These are phyloP conservation scores for Micractinium sp. DNA, from an alignment of 139 green algal genomes.

Conservation along the genomic window DNA sequence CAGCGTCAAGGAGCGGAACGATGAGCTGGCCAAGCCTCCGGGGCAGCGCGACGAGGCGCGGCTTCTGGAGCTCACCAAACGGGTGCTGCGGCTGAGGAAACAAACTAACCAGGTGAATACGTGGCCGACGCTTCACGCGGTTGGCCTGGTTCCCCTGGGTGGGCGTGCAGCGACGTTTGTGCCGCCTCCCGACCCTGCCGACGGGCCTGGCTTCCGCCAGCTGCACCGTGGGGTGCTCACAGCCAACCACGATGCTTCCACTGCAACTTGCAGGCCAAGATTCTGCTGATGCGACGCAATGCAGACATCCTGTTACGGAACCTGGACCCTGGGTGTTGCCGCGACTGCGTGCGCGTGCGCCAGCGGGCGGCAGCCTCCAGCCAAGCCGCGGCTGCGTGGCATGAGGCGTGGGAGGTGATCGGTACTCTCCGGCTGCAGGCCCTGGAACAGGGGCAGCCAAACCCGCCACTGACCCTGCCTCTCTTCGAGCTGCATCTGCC, in stretches of 20 bases:
- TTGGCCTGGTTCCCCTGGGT: not conserved
- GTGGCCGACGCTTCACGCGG: not conserved
- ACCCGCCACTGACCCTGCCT: not conserved
- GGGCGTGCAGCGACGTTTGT: not conserved
- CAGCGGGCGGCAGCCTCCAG: not conserved
- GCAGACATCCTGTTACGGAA: not conserved
- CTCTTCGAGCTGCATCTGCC: not conserved
- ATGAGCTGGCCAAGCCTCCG: not conserved
- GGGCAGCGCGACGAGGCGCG: not conserved
- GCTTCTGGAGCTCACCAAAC: not conserved
- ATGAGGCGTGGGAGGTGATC: not conserved
- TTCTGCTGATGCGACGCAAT: not conserved
- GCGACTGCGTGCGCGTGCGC: slow-evolving; percentile 12
- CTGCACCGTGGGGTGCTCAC: not conserved
- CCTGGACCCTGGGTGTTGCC: not conserved
- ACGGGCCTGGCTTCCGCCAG: not conserved
- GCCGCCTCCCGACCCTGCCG: not conserved
- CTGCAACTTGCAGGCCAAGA: not conserved
- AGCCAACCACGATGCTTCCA: not conserved
- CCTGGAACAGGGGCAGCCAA: not conserved
- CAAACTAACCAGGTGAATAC: not conserved
- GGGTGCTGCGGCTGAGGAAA: not conserved
- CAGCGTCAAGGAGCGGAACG: not conserved
- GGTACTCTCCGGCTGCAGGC: not conserved
- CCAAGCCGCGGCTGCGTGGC: not conserved